These are phyloP conservation scores for Manihot esculenta DNA, from an alignment of 441 rosid species.

Conservation along the genomic window DNA sequence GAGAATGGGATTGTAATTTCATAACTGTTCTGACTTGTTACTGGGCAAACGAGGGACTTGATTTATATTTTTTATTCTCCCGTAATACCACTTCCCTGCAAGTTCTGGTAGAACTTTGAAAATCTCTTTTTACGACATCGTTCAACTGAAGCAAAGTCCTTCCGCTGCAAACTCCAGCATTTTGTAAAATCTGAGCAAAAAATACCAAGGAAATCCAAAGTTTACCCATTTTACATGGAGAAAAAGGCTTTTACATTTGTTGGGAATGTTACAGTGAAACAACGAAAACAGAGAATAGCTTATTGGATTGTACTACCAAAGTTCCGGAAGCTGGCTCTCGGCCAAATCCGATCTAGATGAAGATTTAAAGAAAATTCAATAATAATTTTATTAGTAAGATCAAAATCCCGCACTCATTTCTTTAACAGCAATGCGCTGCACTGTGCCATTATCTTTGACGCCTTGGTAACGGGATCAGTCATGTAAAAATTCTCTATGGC, in stretches of 20 bases:
- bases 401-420: constrained; percentile 44
- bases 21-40: too few relatives aligned
- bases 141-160: background rate
- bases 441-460: constrained; percentile 96
- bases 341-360: constrained; percentile 10
- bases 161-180: constrained; percentile 5
- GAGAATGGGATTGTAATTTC: too few relatives aligned
- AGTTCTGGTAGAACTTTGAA: background rate
- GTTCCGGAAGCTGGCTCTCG: constrained; percentile 22
- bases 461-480: constrained; percentile 94
- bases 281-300: constrained; percentile 19
- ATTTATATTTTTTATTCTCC: too few relatives aligned
- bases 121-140: background rate
- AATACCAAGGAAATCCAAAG: background rate
- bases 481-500: constrained; percentile 80
- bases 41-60: too few relatives aligned
- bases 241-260: constrained; percentile 24
- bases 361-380: constrained; percentile 26
- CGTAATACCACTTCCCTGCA: too few relatives aligned
- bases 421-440: constrained; percentile 75
- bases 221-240: constrained; percentile 13
- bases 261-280: constrained; percentile 22
- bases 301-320: constrained; percentile 32
- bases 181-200: background rate
- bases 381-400: constrained; percentile 29